A percentile compares a stretch with the other conserved stretches of the same genome.
phyloP scores from a whole-genome alignment of 2,329 filamentous ascomycete genomes.

The Sporothrix globosa region DNA sequence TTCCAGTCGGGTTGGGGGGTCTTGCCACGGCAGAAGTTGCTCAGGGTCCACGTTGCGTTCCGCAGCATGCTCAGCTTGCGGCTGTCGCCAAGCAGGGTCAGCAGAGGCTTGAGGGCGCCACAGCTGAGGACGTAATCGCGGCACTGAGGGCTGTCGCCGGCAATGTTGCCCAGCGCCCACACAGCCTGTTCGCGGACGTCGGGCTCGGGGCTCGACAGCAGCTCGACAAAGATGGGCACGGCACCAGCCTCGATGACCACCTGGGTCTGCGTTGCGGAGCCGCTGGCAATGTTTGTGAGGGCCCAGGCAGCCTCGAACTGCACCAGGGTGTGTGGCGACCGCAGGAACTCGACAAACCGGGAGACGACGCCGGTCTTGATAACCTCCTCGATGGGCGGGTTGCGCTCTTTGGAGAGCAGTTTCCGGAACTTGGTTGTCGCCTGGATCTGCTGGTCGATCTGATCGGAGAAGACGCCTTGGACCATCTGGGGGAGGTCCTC shows the following conservation, averaged over 20 bases:
- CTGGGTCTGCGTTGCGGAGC: conserved; percentile 95
- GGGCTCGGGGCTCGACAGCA: conserved; percentile 91
- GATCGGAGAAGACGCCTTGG: conserved; percentile 94
- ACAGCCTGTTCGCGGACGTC: conserved; percentile 98
- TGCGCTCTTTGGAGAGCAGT: conserved; percentile 96
- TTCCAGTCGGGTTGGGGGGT: conserved; percentile 98
- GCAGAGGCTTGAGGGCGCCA: conserved; percentile 86
- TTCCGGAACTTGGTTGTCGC: conserved; percentile 99
- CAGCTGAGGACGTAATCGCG: conserved; percentile 93
- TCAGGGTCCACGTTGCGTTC: conserved; percentile 98
- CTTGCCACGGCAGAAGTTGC: conserved; percentile 99
- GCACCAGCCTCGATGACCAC: conserved; percentile 98
- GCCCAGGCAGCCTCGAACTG: conserved; percentile 99
- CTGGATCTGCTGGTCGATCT: conserved; percentile 96
- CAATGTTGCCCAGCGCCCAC: conserved; percentile 98
- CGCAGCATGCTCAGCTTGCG: conserved; percentile 99
- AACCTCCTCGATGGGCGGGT: conserved; percentile 97
- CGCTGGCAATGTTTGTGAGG: conserved; percentile 97
- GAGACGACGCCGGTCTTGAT: conserved; percentile 98
- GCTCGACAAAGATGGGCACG: conserved; percentile 97
- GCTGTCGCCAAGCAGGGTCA: conserved; percentile 90
- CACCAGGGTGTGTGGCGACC: conserved; percentile 94
- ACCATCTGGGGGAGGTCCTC: conserved; percentile 99
- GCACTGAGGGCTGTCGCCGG: conserved; percentile 96
- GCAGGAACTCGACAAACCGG: conserved; percentile 97